Conservation (phyloP, 169 alveolate species). For the Eimeria tenella region DNA sequence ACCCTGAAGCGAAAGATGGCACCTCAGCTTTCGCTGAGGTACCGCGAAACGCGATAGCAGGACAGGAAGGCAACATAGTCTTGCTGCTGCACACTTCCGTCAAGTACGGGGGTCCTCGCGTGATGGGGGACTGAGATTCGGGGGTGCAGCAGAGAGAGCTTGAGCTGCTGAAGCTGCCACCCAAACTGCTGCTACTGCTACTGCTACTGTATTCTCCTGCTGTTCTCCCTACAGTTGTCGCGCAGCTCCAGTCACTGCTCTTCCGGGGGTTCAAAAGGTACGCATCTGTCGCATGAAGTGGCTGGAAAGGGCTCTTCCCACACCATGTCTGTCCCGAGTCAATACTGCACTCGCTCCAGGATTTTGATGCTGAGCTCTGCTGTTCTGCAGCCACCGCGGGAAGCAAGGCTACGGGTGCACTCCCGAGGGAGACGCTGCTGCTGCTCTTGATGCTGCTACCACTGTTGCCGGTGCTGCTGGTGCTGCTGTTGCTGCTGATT, state of each 20-base stretch:
- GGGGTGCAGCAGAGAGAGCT: background rate
- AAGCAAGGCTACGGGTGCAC: too few relatives aligned
- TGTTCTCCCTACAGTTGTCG: background rate
- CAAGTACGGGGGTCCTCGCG: background rate
- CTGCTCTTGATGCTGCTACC: background rate
- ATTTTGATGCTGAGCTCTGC: too few relatives aligned
- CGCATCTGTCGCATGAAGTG: too few relatives aligned
- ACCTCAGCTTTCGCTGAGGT: too few relatives aligned
- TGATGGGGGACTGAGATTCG: background rate
- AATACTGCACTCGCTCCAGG: too few relatives aligned
- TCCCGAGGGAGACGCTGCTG: background rate
- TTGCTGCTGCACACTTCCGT: background rate
- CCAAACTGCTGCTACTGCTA: background rate
- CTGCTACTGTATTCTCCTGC: constrained; percentile 2
- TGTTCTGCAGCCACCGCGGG: too few relatives aligned
- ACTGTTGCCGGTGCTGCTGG: background rate
- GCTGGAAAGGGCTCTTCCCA: too few relatives aligned
- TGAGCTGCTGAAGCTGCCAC: constrained; percentile 23
- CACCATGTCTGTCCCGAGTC: too few relatives aligned
- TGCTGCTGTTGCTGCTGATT: background rate
- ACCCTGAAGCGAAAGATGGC: too few relatives aligned
- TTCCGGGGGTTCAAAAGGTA: background rate
- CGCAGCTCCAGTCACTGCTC: constrained; percentile 35
- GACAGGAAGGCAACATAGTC: background rate
- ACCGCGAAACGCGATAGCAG: background rate